Conservation (phyloP, 208 protist genomes). For the Phytomonas sp. region DNA sequence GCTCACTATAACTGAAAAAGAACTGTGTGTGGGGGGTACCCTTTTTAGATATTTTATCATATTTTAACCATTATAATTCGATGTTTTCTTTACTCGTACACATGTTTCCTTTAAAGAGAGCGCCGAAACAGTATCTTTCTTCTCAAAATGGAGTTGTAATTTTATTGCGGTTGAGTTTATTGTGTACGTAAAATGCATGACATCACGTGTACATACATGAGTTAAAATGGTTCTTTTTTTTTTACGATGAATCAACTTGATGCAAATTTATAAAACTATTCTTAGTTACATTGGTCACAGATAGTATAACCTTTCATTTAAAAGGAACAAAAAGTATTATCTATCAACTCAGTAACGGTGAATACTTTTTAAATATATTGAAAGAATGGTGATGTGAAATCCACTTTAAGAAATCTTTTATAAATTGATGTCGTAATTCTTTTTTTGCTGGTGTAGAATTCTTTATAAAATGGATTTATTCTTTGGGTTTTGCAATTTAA, state of each 20-base stretch:
- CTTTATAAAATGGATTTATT: constrained; percentile 3
- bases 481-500: background rate
- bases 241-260: background rate
- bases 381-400: background rate
- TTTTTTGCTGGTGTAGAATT: background rate
- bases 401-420: background rate
- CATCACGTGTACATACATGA: background rate
- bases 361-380: background rate
- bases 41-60: background rate
- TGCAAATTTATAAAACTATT: background rate
- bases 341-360: background rate
- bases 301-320: background rate
- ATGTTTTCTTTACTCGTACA: background rate
- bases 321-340: background rate
- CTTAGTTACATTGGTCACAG: background rate
- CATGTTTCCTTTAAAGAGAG: background rate
- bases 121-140: background rate
- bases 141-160: too few relatives aligned
- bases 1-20: background rate
- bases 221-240: background rate
- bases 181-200: background rate
- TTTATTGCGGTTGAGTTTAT: background rate
- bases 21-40: background rate
- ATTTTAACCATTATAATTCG: background rate
- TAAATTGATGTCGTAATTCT: background rate